Base-by-base conservation (phyloP, 2,329 filamentous ascomycete genomes). In the Colletotrichum liaoningense region DNA sequence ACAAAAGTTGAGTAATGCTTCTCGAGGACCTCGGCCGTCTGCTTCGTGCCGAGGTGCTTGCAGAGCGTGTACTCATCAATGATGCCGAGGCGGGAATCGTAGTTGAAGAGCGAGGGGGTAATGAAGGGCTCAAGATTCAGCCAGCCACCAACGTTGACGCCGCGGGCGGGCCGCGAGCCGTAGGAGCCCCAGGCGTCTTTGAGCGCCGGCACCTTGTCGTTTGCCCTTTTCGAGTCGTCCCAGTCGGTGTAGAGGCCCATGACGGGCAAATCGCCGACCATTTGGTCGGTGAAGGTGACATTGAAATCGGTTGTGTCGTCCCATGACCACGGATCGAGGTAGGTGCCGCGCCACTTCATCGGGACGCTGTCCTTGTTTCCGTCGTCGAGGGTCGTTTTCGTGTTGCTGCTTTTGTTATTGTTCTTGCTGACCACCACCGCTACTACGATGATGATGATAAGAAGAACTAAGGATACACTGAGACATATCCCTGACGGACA, bases 91-190 rank as follows among this genome's bases (percentile, higher is more conserved):
- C 81, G 80, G 5, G 86, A 85, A 80, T 93, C 94, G 74, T 88
- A 89, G 74, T 91, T 84, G 84, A 99, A 99, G 30, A 98, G 88
- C 0, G 95, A 98, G 0, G 97, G 97, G 4, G 94, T 96, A 80
- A 99, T 98, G 81, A 97, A 98, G 0, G 97, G 97, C 79, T 99
- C 97, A 14, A 99, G 85, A 3, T 93, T 94, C 1, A 99, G 89
- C 97, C 97, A 99, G 14, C 97, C 97, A 63, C 97, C 97, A 1
- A 98, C 81, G 78, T 98, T 98, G 46, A 98, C 94, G 1, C 97
- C 97, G 7, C 96, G 91, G 28, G 97, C 95, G 2, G 95, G 95
- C 67, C 88, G 91, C 26, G 90, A 91, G 2, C 91, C 90, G 78
- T 98, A 99, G 2, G 92, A 86, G 7, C 91, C 91, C 89, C 96